Evolutionary conservation across 441 rosid genomes (phyloP).

Genomic region (Populus hybrid): DNA sequence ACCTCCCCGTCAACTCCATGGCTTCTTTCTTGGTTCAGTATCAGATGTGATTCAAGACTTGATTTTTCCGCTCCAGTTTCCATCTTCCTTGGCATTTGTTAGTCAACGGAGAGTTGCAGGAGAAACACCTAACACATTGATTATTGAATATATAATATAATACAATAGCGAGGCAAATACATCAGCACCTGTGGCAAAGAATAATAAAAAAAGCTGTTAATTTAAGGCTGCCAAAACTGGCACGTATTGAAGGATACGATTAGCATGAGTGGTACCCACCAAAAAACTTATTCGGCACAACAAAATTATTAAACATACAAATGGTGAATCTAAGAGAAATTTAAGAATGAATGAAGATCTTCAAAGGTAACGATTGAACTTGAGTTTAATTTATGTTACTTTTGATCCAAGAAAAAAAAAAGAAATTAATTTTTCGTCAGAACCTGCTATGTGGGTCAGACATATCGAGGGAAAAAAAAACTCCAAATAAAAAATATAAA

Average conservation of each 20-base stretch:
- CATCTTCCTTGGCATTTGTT: slow-evolving; percentile 7
- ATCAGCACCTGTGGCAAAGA: no score
- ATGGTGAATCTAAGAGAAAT: no score
- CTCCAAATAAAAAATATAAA: no score
- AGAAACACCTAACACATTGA: not conserved
- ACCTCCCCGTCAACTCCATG: slow-evolving; percentile 3
- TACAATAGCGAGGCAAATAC: not conserved
- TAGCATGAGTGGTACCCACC: not conserved
- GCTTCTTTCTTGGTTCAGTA: slow-evolving; percentile 10
- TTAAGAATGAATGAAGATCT: no score
- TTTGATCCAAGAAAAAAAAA: no score
- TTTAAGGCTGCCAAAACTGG: not conserved
- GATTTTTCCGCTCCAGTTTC: slow-evolving; percentile 20
- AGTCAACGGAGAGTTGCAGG: not conserved
- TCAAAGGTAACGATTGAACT: no score
- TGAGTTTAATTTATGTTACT: no score
- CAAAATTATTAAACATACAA: no score
- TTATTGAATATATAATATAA: not conserved
- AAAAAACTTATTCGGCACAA: not conserved
- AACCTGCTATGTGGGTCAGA: no score
- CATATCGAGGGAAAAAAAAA: no score
- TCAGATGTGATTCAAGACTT: slow-evolving; percentile 16
- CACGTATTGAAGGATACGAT: not conserved
- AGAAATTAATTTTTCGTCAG: no score
- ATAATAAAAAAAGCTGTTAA: no score